phyloP scores from a whole-genome alignment of 2,329 filamentous ascomycete species.

The Alternaria arborescens region DNA sequence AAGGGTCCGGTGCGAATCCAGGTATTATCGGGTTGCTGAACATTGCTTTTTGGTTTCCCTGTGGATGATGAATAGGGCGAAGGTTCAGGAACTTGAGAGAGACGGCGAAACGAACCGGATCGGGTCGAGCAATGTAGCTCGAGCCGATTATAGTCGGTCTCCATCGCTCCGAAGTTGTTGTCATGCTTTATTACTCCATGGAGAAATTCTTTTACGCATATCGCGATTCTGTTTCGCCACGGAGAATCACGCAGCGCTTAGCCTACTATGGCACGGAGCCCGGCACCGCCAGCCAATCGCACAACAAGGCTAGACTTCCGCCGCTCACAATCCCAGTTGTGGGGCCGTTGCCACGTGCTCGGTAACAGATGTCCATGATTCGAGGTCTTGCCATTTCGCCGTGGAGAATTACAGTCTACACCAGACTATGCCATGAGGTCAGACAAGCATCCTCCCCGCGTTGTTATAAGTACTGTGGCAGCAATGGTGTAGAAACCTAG shows the following conservation, averaged over 20 bases:
- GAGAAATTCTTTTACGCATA: background rate
- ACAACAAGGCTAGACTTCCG: background rate
- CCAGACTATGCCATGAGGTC: too few species aligned
- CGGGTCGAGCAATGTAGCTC: background rate
- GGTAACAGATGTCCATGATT: background rate
- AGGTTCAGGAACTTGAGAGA: background rate
- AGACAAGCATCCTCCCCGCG: background rate
- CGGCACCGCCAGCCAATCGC: background rate
- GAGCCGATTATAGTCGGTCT: background rate
- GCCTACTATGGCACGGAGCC: background rate
- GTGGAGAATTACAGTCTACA: background rate
- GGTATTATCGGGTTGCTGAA: slow-evolving; percentile 50
- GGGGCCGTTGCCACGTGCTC: background rate
- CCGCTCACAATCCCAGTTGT: background rate
- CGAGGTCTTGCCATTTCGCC: background rate
- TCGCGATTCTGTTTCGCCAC: background rate
- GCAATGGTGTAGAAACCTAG: background rate
- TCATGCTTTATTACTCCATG: background rate
- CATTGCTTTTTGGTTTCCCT: background rate
- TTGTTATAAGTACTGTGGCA: background rate
- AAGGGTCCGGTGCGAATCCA: slow-evolving; percentile 59
- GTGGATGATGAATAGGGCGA: background rate
- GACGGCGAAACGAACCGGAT: background rate
- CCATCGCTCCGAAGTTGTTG: background rate
- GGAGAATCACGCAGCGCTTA: background rate